Percentiles rank a stretch among this genome's conserved stretches.
Evolutionary conservation across 176 grass and related monocot genomes (phyloP).

Genomic region (Oryza nivara): DNA sequence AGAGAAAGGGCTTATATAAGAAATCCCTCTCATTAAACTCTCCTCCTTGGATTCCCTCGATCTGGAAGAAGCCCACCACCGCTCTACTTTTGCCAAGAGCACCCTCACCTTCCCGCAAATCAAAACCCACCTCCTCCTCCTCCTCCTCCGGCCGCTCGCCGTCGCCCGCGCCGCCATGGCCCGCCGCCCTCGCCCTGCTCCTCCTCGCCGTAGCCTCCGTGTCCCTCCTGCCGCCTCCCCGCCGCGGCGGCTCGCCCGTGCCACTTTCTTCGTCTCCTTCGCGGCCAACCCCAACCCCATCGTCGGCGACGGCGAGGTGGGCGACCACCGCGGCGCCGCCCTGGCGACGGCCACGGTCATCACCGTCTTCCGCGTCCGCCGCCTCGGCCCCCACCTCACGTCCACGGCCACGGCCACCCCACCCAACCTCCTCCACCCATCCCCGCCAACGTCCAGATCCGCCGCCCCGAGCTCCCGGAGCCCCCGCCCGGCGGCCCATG

Average conservation of each 20-base stretch:
- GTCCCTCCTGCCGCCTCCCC: neutral
- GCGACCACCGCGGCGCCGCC: constrained; percentile 9
- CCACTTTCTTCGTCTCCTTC: constrained; percentile 42
- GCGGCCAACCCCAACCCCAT: constrained; percentile 42
- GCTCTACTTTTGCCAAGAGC: neutral
- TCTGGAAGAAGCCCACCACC: neutral
- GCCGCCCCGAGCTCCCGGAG: constrained; percentile 42
- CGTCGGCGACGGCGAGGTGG: constrained; percentile 21
- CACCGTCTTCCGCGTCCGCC: constrained; percentile 66
- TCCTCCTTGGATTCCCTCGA: neutral
- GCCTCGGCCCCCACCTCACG: constrained; percentile 32
- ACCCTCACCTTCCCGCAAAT: neutral
- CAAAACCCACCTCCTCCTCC: neutral
- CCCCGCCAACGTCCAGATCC: constrained; percentile 58
- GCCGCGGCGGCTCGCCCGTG: constrained; percentile 31
- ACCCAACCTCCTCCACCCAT: constrained; percentile 50
- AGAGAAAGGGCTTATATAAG: neutral
- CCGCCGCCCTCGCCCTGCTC: constrained; percentile 26
- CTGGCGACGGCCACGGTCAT: constrained; percentile 60
- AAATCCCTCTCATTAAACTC: neutral
- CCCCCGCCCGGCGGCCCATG: neutral
- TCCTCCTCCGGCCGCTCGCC: constrained; percentile 20
- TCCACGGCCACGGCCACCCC: neutral
- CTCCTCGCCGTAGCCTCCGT: constrained; percentile 36
- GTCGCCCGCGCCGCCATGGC: constrained; percentile 47